Evolutionary conservation across 306 rosid genomes (phyloP).

Genomic region (Chamaecrista fasciculata): DNA sequence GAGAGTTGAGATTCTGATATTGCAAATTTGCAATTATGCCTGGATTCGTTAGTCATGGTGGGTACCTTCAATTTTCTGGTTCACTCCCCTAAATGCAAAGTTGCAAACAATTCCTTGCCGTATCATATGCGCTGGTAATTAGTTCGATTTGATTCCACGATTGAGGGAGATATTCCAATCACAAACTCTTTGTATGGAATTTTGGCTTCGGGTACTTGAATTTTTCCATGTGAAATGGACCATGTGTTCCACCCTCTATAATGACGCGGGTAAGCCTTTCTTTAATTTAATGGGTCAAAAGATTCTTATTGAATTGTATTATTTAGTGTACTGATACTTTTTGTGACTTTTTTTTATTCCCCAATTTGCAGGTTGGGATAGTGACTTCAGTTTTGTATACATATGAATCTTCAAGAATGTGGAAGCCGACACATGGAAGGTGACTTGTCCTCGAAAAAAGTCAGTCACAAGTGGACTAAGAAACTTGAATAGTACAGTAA

Average conservation of each 20-base stretch:
- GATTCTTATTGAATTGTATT: constrained; percentile 19
- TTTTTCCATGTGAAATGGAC: not conserved
- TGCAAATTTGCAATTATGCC: not conserved
- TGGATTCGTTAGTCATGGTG: not conserved
- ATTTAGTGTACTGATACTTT: not conserved
- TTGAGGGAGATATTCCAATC: not conserved
- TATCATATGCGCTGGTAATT: constrained; percentile 4
- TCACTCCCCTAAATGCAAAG: no score
- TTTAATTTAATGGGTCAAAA: not conserved
- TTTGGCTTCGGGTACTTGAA: not conserved
- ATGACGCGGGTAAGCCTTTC: constrained; percentile 8
- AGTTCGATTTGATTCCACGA: constrained; percentile 19
- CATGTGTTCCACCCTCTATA: not conserved
- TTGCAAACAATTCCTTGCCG: not conserved
- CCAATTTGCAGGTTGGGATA: constrained; percentile 49
- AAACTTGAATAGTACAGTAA: constrained; percentile 1
- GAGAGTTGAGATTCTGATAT: constrained; percentile 26
- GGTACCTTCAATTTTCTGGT: not conserved
- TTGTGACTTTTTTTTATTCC: not conserved
- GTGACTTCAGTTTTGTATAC: constrained; percentile 7
- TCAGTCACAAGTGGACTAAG: not conserved
- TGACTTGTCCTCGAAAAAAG: not conserved
- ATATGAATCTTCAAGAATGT: constrained; percentile 20
- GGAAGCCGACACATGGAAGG: not conserved
- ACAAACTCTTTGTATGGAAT: not conserved